Conservation (phyloP, 768 basidiomycete genomes). For the Macrocybe gigantea region DNA sequence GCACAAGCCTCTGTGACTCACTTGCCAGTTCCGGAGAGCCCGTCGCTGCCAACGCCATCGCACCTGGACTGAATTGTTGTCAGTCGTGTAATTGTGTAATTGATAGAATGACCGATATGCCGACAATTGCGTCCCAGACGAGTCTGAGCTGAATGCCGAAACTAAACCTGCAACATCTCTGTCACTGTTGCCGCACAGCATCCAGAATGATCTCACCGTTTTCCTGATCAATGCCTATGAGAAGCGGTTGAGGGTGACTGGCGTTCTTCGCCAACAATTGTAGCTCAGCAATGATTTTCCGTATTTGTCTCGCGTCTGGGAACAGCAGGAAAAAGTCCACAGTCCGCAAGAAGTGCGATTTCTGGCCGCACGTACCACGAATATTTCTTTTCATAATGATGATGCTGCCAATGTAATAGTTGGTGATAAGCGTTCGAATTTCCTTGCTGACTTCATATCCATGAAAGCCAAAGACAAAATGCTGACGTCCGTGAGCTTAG, state of each 20-base stretch:
- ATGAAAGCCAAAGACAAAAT: slow-evolving; percentile 70
- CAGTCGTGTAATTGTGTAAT: neutral
- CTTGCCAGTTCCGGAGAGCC: slow-evolving; percentile 38
- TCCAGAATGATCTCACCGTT: slow-evolving; percentile 36
- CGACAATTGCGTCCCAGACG: slow-evolving; percentile 64
- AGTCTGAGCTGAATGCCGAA: slow-evolving; percentile 56
- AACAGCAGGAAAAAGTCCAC: neutral
- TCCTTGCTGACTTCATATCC: slow-evolving; percentile 47
- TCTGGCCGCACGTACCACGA: slow-evolving; percentile 28
- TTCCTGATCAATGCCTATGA: slow-evolving; percentile 73
- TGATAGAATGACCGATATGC: slow-evolving; percentile 16
- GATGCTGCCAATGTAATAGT: slow-evolving; percentile 62
- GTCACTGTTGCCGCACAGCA: too few species aligned
- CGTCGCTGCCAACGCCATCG: slow-evolving; percentile 65
- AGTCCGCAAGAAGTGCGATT: neutral
- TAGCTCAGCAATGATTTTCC: slow-evolving; percentile 38
- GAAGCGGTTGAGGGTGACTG: slow-evolving; percentile 49
- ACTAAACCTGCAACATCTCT: slow-evolving; percentile 42
- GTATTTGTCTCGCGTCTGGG: slow-evolving; percentile 47
- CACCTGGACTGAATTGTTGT: slow-evolving; percentile 49
- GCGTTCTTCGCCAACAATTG: slow-evolving; percentile 52
- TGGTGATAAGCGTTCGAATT: slow-evolving; percentile 48
- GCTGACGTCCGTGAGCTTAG: slow-evolving; percentile 26
- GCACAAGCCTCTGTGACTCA: slow-evolving; percentile 44
- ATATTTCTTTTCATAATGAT: slow-evolving; percentile 71